phyloP scores from a whole-genome alignment of 495 filamentous ascomycete species.

The Penicillium cataractarum region DNA sequence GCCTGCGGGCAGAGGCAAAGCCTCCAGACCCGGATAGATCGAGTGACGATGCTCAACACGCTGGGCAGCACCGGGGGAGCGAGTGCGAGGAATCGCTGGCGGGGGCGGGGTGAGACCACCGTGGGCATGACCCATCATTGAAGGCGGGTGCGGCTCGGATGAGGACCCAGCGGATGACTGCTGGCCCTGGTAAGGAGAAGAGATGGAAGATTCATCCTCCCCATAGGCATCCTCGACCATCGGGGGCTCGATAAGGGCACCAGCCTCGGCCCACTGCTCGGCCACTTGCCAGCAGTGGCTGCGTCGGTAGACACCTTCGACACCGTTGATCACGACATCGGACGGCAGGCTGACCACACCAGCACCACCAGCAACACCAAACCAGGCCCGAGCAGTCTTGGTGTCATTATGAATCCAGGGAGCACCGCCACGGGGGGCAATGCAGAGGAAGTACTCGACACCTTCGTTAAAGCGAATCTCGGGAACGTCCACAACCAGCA shows the following conservation, averaged over 20 bases:
- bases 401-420: conserved; percentile 82
- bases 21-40: conserved; percentile 54
- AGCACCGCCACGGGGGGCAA: conserved; percentile 76
- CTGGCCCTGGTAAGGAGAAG: conserved; percentile 47
- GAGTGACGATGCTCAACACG: conserved; percentile 45
- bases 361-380: conserved; percentile 70
- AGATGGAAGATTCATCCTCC: conserved; percentile 47
- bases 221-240: conserved; percentile 47
- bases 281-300: conserved; percentile 91
- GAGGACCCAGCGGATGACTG: conserved; percentile 49
- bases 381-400: conserved; percentile 73
- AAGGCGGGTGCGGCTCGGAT: conserved; percentile 28
- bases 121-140: conserved; percentile 36
- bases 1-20: conserved; percentile 53
- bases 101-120: conserved; percentile 40
- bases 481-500: conserved; percentile 87
- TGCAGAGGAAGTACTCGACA: conserved; percentile 96
- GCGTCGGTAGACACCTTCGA: conserved; percentile 87
- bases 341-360: conserved; percentile 76
- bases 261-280: conserved; percentile 66
- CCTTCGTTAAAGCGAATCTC: conserved; percentile 74
- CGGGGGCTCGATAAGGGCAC: conserved; percentile 41
- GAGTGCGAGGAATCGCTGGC: conserved; percentile 46
- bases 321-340: conserved; percentile 83
- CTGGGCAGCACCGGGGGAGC: conserved; percentile 40